Evolutionary conservation across 805 yeast species (phyloP), one percentile per base, ranked within the genome.

Genomic region (Yarrowia phangngaensis): DNA sequence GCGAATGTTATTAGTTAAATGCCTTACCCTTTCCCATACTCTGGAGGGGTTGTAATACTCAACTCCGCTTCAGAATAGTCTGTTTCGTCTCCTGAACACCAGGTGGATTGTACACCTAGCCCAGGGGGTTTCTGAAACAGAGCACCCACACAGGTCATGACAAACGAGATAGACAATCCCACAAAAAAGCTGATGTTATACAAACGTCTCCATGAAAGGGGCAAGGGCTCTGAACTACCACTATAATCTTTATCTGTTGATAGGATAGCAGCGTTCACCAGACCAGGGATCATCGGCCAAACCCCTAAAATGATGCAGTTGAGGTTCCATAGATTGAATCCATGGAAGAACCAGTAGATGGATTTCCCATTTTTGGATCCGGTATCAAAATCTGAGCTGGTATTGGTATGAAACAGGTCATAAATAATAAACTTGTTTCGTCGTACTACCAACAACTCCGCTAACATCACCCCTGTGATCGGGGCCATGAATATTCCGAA

Each of bases 271-370:
- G 45, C 3, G 19, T 38, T 38, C 9, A 32, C 45, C 19, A 38
- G 45, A 8, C 62, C 62, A 8, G 62, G 60, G 5, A 59, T 49
- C 23, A 53, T 38, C 16, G 59, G 58, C 15, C 56, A 58, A 54
- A 61, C 52, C 34, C 64, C 65, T 9, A 40, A 53, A 4, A 65
- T 31, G 69, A 72, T 73, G 8, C 70, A 62, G 4, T 63, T 38
- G 9, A 69, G 47, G 12, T 70, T 67, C 55, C 72, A 64, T 67
- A 69, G 68, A 57, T 75, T 72, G 53, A 68, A 38, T 8, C 79
- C 79, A 23, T 60, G 53, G 52, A 59, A 60, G 58, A 70, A 70
- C 66, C 70, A 73, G 56, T 72, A 76, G 22, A 62, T 63, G 6
- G 72, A 70, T 6, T 58, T 53, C 2, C 59, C 43, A 22, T 58